These are phyloP conservation scores for Cutaneotrichosporon arboriforme DNA, from an alignment of 1,284 basidiomycete genomes.

Conservation along the genomic window DNA sequence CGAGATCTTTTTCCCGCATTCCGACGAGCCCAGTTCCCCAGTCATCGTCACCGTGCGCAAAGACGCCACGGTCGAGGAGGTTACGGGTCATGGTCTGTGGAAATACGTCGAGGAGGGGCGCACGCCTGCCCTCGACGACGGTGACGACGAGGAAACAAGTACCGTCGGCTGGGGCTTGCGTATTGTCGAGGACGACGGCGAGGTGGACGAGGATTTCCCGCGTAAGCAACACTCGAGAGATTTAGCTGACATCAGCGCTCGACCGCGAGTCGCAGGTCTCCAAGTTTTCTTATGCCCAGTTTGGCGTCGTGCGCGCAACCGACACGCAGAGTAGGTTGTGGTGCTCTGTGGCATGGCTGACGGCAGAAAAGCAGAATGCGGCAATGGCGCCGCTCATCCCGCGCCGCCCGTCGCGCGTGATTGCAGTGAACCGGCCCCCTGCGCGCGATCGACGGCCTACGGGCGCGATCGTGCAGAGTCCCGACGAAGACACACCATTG, in stretches of 20 bases:
- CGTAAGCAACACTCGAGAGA: conserved; percentile 52
- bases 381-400: conserved; percentile 54
- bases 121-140: conserved; percentile 58
- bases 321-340: conserved; percentile 64
- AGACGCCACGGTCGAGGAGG: conserved; percentile 90
- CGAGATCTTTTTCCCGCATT: conserved; percentile 82
- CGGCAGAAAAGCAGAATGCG: conserved; percentile 75
- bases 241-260: conserved; percentile 58
- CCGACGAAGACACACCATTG: not conserved
- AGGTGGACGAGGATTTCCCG: conserved; percentile 98
- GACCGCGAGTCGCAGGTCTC: conserved; percentile 78
- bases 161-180: conserved; percentile 90
- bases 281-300: conserved; percentile 87
- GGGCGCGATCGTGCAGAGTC: not conserved
- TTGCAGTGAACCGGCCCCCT: conserved; percentile 16
- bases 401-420: conserved; percentile 38
- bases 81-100: conserved; percentile 88
- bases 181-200: conserved; percentile 94
- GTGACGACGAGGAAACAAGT: conserved; percentile 54
- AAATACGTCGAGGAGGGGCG: conserved; percentile 84
- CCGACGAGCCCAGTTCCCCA: conserved; percentile 55
- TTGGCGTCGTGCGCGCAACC: conserved; percentile 71
- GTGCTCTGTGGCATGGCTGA: not conserved
- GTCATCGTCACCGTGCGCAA: conserved; percentile 62
- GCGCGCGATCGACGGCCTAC: conserved; percentile 6